Conservation (phyloP, 352 stramenopile species). For the Globisporangium solare region DNA sequence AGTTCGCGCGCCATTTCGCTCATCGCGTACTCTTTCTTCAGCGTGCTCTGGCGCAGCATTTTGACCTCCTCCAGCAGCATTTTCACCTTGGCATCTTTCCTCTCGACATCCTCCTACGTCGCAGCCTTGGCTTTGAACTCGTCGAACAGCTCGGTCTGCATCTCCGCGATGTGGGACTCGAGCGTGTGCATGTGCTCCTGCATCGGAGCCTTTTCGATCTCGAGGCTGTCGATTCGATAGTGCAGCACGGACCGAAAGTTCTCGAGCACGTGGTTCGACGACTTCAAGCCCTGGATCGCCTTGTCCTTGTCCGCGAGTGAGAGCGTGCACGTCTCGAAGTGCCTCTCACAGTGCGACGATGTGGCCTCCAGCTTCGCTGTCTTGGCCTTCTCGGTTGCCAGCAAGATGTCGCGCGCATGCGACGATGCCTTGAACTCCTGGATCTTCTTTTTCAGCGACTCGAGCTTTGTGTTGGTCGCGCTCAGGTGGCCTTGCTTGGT, state of each 20-base stretch:
- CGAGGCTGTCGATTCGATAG: slow-evolving; percentile 68
- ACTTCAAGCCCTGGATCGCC: slow-evolving; percentile 54
- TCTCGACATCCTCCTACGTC: slow-evolving; percentile 55
- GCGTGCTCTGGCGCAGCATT: slow-evolving; percentile 56
- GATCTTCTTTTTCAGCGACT: slow-evolving; percentile 82
- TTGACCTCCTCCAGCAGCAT: slow-evolving; percentile 75
- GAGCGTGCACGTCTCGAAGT: slow-evolving; percentile 68
- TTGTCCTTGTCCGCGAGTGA: slow-evolving; percentile 73
- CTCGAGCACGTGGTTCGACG: slow-evolving; percentile 72
- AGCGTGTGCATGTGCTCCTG: slow-evolving; percentile 47
- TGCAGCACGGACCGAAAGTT: slow-evolving; percentile 81
- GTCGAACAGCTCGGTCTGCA: slow-evolving; percentile 71
- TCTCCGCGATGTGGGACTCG: slow-evolving; percentile 68
- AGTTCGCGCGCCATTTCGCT: slow-evolving; percentile 81
- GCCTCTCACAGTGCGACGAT: slow-evolving; percentile 62
- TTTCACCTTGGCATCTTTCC: slow-evolving; percentile 74
- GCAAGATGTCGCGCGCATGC: slow-evolving; percentile 59
- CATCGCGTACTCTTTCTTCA: slow-evolving; percentile 78
- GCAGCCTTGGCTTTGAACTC: slow-evolving; percentile 65
- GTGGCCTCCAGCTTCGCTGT: slow-evolving; percentile 55
- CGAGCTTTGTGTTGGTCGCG: slow-evolving; percentile 74
- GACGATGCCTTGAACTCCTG: slow-evolving; percentile 76
- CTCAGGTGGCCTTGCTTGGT: slow-evolving; percentile 79
- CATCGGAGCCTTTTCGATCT: slow-evolving; percentile 71
- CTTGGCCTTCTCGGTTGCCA: slow-evolving; percentile 70